Conservation (phyloP, 1,284 basidiomycete genomes). For the Boletus semigastroideus region DNA sequence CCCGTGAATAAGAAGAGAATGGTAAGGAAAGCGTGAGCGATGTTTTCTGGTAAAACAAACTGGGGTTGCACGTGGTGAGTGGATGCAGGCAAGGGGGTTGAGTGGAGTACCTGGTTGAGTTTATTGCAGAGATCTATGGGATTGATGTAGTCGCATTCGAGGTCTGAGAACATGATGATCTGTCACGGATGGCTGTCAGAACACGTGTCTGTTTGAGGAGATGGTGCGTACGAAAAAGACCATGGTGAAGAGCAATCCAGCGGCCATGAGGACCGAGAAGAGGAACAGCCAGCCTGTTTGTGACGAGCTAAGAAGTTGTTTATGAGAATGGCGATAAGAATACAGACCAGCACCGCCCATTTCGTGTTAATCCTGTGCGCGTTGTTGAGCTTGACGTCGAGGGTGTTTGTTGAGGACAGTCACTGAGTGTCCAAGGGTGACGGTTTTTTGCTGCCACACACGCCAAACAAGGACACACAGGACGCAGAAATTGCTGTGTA, state of each 20-base stretch:
- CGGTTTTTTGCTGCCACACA: slow-evolving; percentile 30
- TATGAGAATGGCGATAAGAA: background rate
- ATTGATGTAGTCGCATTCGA: slow-evolving; percentile 99
- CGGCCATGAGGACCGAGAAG: slow-evolving; percentile 90
- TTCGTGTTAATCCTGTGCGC: slow-evolving; percentile 2
- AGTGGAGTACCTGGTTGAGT: slow-evolving; percentile 82
- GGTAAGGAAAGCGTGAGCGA: slow-evolving; percentile 90
- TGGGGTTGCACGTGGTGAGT: slow-evolving; percentile 35
- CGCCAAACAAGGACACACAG: slow-evolving; percentile 30
- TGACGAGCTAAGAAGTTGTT: no score
- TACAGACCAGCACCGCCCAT: slow-evolving; percentile 33
- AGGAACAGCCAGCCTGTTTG: slow-evolving; percentile 88
- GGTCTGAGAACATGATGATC: slow-evolving; percentile 99
- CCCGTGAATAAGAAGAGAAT: slow-evolving; percentile 88
- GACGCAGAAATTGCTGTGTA: background rate
- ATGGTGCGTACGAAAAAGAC: slow-evolving; percentile 88
- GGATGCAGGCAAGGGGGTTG: background rate
- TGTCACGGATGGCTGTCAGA: slow-evolving; percentile 36
- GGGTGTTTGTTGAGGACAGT: background rate
- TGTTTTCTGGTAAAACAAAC: slow-evolving; percentile 98
- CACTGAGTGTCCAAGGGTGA: background rate
- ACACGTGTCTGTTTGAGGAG: background rate
- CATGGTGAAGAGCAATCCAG: slow-evolving; percentile 93
- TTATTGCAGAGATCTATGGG: slow-evolving; percentile 99
- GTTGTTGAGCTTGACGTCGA: slow-evolving; percentile 1